Conservation (phyloP, 371 early-diverging fungal species). For the Rhizopus arrhizus region DNA sequence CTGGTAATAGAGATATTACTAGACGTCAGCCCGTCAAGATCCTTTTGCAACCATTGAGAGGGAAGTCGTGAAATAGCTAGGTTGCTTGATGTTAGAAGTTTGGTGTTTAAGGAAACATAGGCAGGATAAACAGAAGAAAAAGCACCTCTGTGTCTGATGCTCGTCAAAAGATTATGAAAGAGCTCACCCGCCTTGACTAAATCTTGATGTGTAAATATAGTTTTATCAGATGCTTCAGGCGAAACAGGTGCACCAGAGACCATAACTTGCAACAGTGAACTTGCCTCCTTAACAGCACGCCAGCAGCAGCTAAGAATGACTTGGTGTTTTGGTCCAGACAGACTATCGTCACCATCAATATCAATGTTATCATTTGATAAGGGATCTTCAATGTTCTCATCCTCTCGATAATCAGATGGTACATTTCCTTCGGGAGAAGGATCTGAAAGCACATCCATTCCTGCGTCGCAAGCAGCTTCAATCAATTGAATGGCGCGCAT, state of each 20-base stretch:
- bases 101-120: slow-evolving; percentile 71
- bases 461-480: slow-evolving; percentile 58
- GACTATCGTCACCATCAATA: slow-evolving; percentile 24
- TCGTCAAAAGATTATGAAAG: slow-evolving; percentile 62
- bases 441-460: slow-evolving; percentile 71
- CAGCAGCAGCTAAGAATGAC: slow-evolving; percentile 89
- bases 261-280: slow-evolving; percentile 47
- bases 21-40: slow-evolving; percentile 54
- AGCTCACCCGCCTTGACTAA: slow-evolving; percentile 60
- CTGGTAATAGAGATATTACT: slow-evolving; percentile 86
- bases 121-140: slow-evolving; percentile 87
- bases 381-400: slow-evolving; percentile 70
- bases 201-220: slow-evolving; percentile 34
- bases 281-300: slow-evolving; percentile 90
- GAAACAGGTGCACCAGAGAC: slow-evolving; percentile 39
- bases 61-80: slow-evolving; percentile 55
- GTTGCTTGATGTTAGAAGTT: slow-evolving; percentile 61
- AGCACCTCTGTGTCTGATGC: slow-evolving; percentile 91
- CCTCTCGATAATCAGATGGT: slow-evolving; percentile 71
- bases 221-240: slow-evolving; percentile 3
- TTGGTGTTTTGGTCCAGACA: slow-evolving; percentile 73
- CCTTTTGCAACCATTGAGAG: slow-evolving; percentile 63
- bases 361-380: slow-evolving; percentile 35
- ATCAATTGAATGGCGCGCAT: slow-evolving; percentile 49
- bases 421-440: slow-evolving; percentile 85